Evolutionary conservation across 1,284 basidiomycete genomes (phyloP).

Genomic region (Moesziomyces parantarcticus): DNA sequence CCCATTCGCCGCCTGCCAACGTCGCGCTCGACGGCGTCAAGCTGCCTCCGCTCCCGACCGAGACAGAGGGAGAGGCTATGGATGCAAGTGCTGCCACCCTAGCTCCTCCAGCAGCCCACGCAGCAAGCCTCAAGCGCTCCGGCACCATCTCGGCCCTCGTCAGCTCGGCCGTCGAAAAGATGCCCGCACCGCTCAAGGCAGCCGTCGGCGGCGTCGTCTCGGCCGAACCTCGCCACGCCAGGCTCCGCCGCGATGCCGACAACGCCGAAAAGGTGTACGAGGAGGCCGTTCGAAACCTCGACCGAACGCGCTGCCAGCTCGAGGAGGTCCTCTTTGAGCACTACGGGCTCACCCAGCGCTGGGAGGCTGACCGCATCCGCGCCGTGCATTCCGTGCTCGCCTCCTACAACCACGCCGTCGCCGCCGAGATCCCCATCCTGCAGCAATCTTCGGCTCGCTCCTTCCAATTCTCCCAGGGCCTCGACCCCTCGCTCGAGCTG

Average conservation of each 20-base stretch:
- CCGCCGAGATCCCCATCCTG: conserved; percentile 27
- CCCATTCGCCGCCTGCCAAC: conserved; percentile 6
- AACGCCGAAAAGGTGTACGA: conserved; percentile 57
- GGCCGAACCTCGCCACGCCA: conserved; percentile 55
- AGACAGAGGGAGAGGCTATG: conserved; percentile 34
- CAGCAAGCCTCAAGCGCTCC: conserved; percentile 41
- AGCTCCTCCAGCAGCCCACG: background rate
- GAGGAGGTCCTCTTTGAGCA: conserved; percentile 63
- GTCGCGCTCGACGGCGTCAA: conserved; percentile 37
- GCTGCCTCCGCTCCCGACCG: conserved; percentile 44
- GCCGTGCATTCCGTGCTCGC: conserved; percentile 59
- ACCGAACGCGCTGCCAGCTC: conserved; percentile 53
- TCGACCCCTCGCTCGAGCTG: conserved; percentile 38
- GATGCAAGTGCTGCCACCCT: conserved; percentile 1
- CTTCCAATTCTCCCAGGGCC: conserved; percentile 32
- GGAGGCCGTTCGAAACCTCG: conserved; percentile 54
- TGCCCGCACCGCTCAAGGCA: conserved; percentile 56
- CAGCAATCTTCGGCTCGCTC: conserved; percentile 29
- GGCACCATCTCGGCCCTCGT: conserved; percentile 55
- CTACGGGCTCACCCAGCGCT: conserved; percentile 55
- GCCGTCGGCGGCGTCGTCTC: conserved; percentile 57
- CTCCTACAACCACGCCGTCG: conserved; percentile 45
- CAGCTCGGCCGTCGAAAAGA: conserved; percentile 54
- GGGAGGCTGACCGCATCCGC: conserved; percentile 59
- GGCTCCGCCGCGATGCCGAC: conserved; percentile 62